Percentiles rank a stretch among this genome's conserved stretches.
Conservation (phyloP, 345 rosid species). For the Eucalyptus sp. region DNA sequence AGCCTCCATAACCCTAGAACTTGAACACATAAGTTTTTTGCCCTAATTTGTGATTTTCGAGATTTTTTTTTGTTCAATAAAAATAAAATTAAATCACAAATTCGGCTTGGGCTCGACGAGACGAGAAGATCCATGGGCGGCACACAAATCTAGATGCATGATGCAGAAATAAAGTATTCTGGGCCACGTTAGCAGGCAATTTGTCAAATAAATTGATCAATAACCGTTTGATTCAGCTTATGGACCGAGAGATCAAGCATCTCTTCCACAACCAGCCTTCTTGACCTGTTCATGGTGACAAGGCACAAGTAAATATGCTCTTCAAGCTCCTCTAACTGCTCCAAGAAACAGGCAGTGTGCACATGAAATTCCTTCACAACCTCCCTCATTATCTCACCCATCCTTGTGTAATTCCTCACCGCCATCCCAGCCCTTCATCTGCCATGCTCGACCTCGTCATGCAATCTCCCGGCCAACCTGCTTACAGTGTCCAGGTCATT, state of each 20-base stretch:
- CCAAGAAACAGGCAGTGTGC: constrained; percentile 37
- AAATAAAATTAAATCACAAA: no score
- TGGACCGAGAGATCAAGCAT: not conserved
- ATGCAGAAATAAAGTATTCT: not conserved
- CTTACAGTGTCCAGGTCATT: constrained; percentile 68
- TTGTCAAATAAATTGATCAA: not conserved
- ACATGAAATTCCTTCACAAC: constrained; percentile 41
- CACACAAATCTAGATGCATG: not conserved
- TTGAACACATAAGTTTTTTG: no score
- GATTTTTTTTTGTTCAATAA: no score
- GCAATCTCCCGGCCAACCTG: constrained; percentile 40
- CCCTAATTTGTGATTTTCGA: no score
- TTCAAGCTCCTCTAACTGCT: constrained; percentile 76
- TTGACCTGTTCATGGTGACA: constrained; percentile 67
- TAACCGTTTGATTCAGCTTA: not conserved
- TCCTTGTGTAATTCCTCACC: constrained; percentile 19
- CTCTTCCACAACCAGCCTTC: constrained; percentile 47
- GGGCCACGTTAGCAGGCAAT: not conserved
- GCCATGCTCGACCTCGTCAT: constrained; percentile 55
- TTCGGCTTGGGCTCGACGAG: no score
- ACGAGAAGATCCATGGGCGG: no score
- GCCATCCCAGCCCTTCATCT: constrained; percentile 46
- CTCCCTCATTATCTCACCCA: constrained; percentile 29
- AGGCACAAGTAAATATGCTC: constrained; percentile 57
- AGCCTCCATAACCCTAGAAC: no score